Evolutionary conservation across 176 grass and related monocot genomes (phyloP).

Genomic region (Ensete ventricosum): DNA sequence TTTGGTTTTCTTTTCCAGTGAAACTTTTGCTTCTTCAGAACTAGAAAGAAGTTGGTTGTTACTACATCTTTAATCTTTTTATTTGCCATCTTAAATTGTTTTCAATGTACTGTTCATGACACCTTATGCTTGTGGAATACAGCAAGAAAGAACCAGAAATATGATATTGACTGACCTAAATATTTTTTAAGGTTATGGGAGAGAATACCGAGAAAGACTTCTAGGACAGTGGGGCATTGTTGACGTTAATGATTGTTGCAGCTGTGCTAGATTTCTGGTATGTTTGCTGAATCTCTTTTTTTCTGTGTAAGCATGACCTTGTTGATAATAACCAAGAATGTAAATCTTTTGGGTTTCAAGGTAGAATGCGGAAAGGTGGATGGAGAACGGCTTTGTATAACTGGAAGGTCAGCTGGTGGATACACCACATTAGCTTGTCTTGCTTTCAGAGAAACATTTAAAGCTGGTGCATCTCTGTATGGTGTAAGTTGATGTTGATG

Average conservation of each 20-base stretch:
- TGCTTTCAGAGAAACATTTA: slow-evolving; percentile 81
- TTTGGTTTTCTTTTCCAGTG: not conserved
- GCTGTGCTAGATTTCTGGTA: slow-evolving; percentile 79
- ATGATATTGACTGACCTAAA: not conserved
- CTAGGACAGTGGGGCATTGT: slow-evolving; percentile 76
- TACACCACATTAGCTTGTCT: slow-evolving; percentile 88
- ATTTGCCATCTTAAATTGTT: not conserved
- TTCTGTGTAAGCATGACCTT: not conserved
- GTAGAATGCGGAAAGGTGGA: slow-evolving; percentile 73
- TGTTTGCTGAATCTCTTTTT: not conserved
- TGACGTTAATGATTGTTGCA: slow-evolving; percentile 88
- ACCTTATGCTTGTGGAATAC: not conserved
- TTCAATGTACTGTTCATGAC: not conserved
- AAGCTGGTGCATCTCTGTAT: slow-evolving; percentile 93
- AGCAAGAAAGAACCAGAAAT: not conserved
- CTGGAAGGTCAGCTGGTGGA: slow-evolving; percentile 79
- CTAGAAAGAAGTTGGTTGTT: not conserved
- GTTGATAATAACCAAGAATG: not conserved
- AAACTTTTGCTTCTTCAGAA: not conserved
- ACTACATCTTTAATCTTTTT: not conserved
- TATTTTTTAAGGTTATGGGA: slow-evolving; percentile 74
- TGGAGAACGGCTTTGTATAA: slow-evolving; percentile 77
- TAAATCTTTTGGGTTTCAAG: slow-evolving; percentile 29
- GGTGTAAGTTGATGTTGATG: slow-evolving; percentile 62
- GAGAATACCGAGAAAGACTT: slow-evolving; percentile 83